A percentile compares a stretch with the other conserved stretches of the same genome.
Conservation (phyloP, 2,329 filamentous ascomycete genomes). For the Colletotrichum abscissum region DNA sequence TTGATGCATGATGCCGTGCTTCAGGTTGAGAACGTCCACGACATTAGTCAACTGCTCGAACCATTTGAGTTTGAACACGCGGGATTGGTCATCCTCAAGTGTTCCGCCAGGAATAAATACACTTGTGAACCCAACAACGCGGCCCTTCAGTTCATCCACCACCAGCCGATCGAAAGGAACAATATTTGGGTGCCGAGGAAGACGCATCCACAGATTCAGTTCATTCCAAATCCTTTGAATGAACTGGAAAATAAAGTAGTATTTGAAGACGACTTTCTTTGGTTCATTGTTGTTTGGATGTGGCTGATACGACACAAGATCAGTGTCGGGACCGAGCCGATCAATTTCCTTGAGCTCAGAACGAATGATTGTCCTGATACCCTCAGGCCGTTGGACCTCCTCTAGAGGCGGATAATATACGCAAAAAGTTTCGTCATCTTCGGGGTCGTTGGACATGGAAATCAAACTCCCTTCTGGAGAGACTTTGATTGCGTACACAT, state of each 20-base stretch:
- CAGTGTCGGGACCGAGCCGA: background rate
- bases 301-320: background rate
- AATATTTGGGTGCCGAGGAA: background rate
- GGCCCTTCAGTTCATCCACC: background rate
- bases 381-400: background rate
- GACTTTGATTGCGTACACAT: slow-evolving; percentile 39
- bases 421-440: background rate
- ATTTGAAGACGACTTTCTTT: background rate
- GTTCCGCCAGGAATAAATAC: background rate
- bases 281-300: background rate
- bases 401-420: background rate
- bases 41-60: slow-evolving; percentile 48
- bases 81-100: background rate
- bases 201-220: background rate
- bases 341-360: background rate
- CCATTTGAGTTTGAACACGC: slow-evolving; percentile 39
- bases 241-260: background rate
- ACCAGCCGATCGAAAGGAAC: background rate
- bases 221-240: background rate
- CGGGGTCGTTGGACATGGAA: background rate
- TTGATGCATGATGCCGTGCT: slow-evolving; percentile 50
- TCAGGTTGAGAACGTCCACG: slow-evolving; percentile 51
- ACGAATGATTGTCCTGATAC: background rate
- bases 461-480: slow-evolving; percentile 17
- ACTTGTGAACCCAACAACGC: background rate